These are phyloP conservation scores for Malus hybrid DNA, from an alignment of 331 rosid genomes.

Conservation along the genomic window DNA sequence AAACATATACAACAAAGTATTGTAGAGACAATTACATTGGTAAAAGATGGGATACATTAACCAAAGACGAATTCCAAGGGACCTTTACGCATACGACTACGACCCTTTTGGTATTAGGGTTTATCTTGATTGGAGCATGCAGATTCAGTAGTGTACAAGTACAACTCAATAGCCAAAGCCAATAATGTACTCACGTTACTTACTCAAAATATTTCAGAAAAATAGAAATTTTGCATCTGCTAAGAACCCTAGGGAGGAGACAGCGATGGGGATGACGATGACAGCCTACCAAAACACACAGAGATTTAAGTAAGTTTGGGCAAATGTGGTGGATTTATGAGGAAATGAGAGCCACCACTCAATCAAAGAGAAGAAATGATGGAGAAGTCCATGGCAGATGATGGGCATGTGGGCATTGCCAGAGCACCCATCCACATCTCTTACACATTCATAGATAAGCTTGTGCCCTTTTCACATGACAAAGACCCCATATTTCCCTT, in stretches of 20 bases:
- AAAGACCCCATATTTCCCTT: conserved; percentile 26
- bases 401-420: conserved; percentile 54
- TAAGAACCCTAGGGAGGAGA: conserved; percentile 21
- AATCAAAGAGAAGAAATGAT: conserved; percentile 4
- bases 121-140: not conserved
- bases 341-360: not conserved
- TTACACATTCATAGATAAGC: conserved; percentile 25
- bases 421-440: conserved; percentile 33
- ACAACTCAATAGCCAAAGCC: not conserved
- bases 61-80: not conserved
- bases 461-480: conserved; percentile 49
- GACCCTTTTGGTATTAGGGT: not conserved
- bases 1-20: not conserved
- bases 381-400: conserved; percentile 20
- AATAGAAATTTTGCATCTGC: not conserved
- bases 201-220: not conserved
- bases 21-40: not conserved
- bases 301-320: not conserved
- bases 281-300: conserved; percentile 4
- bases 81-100: not conserved
- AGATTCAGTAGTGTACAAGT: not conserved
- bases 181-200: conserved; percentile 19
- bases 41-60: not conserved
- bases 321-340: not conserved
- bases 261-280: conserved; percentile 10